phyloP scores from a whole-genome alignment of 352 stramenopile genomes.

The Pelagophyceae sp. region DNA sequence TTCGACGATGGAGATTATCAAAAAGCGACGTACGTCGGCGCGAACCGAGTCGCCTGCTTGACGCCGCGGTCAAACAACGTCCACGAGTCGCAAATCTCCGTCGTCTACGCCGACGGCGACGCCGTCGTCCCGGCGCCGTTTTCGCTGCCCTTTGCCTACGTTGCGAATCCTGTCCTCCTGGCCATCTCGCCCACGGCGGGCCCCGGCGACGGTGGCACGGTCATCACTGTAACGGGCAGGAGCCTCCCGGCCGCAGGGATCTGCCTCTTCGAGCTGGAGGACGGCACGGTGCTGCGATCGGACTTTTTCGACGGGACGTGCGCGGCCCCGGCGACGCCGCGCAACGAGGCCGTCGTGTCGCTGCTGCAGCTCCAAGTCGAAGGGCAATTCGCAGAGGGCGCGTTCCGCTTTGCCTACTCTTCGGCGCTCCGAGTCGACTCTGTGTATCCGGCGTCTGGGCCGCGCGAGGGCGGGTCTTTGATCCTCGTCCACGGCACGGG shows the following conservation, averaged over 20 bases:
- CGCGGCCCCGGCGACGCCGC: background rate
- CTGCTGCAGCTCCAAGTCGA: background rate
- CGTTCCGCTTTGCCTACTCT: background rate
- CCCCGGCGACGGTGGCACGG: background rate
- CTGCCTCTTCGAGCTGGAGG: background rate
- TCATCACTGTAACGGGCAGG: background rate
- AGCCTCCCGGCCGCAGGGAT: no score
- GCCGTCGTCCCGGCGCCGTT: background rate
- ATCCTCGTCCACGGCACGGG: background rate
- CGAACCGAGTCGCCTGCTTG: no score
- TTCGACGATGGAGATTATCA: no score
- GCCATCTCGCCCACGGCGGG: background rate
- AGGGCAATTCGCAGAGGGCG: background rate
- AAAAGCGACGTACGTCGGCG: no score
- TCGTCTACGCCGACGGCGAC: background rate
- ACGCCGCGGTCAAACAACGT: no score
- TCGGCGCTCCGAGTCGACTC: background rate
- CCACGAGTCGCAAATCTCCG: background rate
- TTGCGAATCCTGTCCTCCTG: background rate
- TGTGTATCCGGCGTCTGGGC: no score
- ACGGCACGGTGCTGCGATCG: background rate
- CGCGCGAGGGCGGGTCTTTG: background rate
- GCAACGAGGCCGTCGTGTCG: background rate
- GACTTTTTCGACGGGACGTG: background rate
- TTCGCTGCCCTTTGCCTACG: background rate